Base-by-base conservation (phyloP, 2,329 filamentous ascomycete genomes). In the Nakataea oryzae region DNA sequence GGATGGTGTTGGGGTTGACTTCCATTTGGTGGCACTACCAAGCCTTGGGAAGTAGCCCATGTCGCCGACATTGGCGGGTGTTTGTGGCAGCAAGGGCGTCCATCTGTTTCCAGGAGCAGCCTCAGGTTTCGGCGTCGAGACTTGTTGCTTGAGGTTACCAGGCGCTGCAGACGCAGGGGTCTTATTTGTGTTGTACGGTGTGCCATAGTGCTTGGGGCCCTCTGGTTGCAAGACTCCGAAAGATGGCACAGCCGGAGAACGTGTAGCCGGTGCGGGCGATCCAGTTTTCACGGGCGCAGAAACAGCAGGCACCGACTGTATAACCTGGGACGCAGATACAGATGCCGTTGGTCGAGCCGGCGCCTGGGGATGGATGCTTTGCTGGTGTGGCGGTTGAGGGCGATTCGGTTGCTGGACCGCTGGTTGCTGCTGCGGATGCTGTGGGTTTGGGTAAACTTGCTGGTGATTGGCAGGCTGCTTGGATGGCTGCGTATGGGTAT, bases 21-120 rank as follows among this genome's bases (percentile, higher is more conserved):
- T 81, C 85, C 85, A 88, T 67, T 81, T 82, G 0, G 85, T 88
- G 57, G 82, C 83, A 63, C 69, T 74, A 12, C 72, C 72, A 3
- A 64, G 64, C n/a, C 41, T 59, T 29, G 59, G 13, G 55, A 61
- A 61, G 41, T 61, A 47, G 8, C 60, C 32, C 7, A 27, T 29
- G 13, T 57, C 32, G 30, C 27, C 55, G 5, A 34, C 54, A 24
- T 41, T 64, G 54, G 58, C 54, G 7, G 67, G 66, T 21, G 66
- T 71, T 54, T 69, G 69, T 21, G 65, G 65, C 21, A 67, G 59
- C 9, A 63, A 54, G 3, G 63, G 63, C 34, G 60, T 57, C 28
- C 59, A 63, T 29, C 63, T 63, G 14, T 58, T 56, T 17, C 54
- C 26, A 7, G 57, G 61, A 32, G 66, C 58, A n/a, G 58, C 29